Evolutionary conservation across 495 filamentous ascomycete genomes (phyloP), one percentile per base, ranked within the genome.

Genomic region (Articulospora tetracladia): DNA sequence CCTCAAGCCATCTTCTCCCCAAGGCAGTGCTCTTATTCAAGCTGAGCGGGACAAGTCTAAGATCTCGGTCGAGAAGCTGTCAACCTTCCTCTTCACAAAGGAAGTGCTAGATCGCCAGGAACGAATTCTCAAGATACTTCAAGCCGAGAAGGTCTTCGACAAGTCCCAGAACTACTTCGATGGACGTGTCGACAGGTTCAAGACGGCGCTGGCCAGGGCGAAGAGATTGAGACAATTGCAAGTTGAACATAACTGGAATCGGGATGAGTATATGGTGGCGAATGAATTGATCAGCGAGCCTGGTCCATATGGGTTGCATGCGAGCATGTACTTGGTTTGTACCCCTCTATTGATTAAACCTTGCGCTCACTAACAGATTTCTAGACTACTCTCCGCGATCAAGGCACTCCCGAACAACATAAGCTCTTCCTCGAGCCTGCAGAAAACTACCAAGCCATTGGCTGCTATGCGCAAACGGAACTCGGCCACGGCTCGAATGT

Each of bases 391-490:
- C 76, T 91, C 27, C 75, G 80, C 3, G 85, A 86, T 59, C 88
- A 90, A 74, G 83, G 84, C 27, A 88, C 79, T 23, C 77, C 84
- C 12, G 86, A 89, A 68, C 88, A 91, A 68, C 80, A 84, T 59
- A 79, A 86, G 63, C 74, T 83, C 34, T 91, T 89, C 78, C 75
- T 86, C 56, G 79, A 85, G 56, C 79, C 73, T 20, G 87, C 87
- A 2, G 68, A 80, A 51, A 77, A 82, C 24, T 89, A 88, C 69
- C 72, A 89, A 69, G 79, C 82, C 57, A 83, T 90, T 58, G 88
- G 88, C 54, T 90, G 87, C 65, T 91, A 91, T 68, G 88, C 87
- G 1, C 88, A 91, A 70, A 90, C 88, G 0, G 88, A 91, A 67
- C 65, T 91, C 20, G 87, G 88, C 15, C 88, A 91, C 67, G 88